phyloP scores from a whole-genome alignment of 2,329 filamentous ascomycete genomes.

The Hyphodiscus sp. region DNA sequence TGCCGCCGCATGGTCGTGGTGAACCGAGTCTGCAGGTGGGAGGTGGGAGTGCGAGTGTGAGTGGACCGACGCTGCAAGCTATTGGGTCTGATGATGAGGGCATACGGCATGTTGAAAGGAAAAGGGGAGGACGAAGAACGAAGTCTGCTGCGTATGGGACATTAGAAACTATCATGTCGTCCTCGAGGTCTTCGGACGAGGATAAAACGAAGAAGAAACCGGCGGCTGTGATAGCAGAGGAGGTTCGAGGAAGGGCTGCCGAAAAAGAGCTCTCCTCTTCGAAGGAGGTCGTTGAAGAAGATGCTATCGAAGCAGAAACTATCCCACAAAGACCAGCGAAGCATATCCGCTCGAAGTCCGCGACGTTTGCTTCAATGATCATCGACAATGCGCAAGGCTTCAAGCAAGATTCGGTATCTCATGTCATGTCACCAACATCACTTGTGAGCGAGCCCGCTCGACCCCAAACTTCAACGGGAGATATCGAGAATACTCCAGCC shows the following conservation, averaged over 20 bases:
- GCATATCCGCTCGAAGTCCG: conserved; percentile 32
- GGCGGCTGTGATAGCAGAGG: conserved; percentile 48
- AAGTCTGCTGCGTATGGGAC: conserved; percentile 48
- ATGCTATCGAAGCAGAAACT: conserved; percentile 10
- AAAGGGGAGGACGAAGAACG: conserved; percentile 21
- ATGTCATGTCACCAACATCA: conserved; percentile 33
- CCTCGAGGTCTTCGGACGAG: conserved; percentile 57
- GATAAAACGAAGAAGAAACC: conserved; percentile 51
- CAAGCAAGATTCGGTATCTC: conserved; percentile 29
- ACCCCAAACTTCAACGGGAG: conserved; percentile 46
- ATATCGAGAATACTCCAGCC: conserved; percentile 16
- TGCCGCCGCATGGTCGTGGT: conserved; percentile 54
- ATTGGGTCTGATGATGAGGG: conserved; percentile 52
- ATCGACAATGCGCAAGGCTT: conserved; percentile 32
- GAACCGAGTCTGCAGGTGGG: conserved; percentile 36
- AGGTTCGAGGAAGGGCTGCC: conserved; percentile 44
- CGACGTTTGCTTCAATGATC: conserved; percentile 40
- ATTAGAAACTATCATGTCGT: conserved; percentile 61
- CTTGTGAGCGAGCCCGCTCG: conserved; percentile 50
- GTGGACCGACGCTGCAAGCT: conserved; percentile 50
- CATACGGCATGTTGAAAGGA: conserved; percentile 15
- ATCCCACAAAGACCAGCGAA: conserved; percentile 18
- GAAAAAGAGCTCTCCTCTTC: conserved; percentile 27
- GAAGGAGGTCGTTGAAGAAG: conserved; percentile 1
- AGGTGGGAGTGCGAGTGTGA: conserved; percentile 23